Base-by-base conservation (phyloP, 2,329 filamentous ascomycete species). In the Microsporum canis region DNA sequence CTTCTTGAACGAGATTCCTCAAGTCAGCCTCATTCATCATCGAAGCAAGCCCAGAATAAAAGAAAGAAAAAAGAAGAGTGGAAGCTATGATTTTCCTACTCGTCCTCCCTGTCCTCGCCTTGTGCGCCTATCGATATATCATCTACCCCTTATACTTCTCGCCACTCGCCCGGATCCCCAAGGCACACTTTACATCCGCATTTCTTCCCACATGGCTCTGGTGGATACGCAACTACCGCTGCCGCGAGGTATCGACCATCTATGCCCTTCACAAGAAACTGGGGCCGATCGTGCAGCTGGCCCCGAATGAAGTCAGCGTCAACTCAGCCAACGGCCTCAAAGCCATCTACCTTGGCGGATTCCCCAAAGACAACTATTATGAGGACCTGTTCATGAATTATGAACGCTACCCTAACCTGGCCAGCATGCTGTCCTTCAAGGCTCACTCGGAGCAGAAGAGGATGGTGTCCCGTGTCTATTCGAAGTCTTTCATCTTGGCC, bases 391-490 rank as follows among this genome's bases (percentile, higher is more conserved):
- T 89, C 72, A 72, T 80, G 57, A 88, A 87, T 65, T 88, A 85
- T 61, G 75, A 76, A 7, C 36, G 49, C n/a, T 73, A 77, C 5
- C 75, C 77, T 29, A 84, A 86, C 66, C 84, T 88, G 77, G 89
- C 91, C 71, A 86, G 86, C 1, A 84, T 83, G 33, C 71, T 77
- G 3, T 70, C 76, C 10, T 80, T 81, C 29, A 81, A 78, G 38
- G 74, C 79, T 1, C 88, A 91, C 69, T 84, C 86, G 0, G 73
- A 77, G 5, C 77, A 87, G 49, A 91, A 90, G 70, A 82, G 87
- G 17, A 86, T 89, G 82, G 75, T 91, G 29, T 85, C 85, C 60
- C 83, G 88, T 65, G 80, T 87, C 59, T 91, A 90, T 74, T 88
- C 87, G 59, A 91, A 91, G 69, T 88, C 86, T 0, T 83, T 77